Conservation (phyloP, 2,329 filamentous ascomycete genomes). For the Colletotrichum navitas region DNA sequence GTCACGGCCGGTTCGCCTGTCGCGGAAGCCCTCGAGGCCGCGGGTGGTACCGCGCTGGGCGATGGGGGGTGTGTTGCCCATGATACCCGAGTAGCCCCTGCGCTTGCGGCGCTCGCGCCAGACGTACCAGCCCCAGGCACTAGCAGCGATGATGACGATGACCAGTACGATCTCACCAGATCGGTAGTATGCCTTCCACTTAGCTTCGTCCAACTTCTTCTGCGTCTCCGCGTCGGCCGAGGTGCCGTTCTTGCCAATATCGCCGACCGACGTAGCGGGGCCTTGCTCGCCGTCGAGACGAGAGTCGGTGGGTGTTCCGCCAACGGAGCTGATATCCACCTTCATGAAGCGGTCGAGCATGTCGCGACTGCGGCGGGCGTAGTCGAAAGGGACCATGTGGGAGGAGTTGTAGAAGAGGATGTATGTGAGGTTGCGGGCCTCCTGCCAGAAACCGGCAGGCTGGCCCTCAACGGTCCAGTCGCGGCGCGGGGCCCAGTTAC, state of each 20-base stretch:
- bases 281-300: slow-evolving; percentile 88
- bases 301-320: slow-evolving; percentile 82
- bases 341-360: slow-evolving; percentile 98
- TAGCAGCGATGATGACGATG: slow-evolving; percentile 80
- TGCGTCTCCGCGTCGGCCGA: slow-evolving; percentile 75
- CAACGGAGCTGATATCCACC: slow-evolving; percentile 91
- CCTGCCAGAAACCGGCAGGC: slow-evolving; percentile 90
- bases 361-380: slow-evolving; percentile 85
- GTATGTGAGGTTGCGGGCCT: slow-evolving; percentile 95
- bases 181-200: slow-evolving; percentile 89
- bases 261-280: slow-evolving; percentile 81
- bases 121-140: slow-evolving; percentile 79
- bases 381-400: slow-evolving; percentile 98
- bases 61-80: slow-evolving; percentile 52
- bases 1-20: slow-evolving; percentile 62
- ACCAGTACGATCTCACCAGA: slow-evolving; percentile 89
- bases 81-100: slow-evolving; percentile 66
- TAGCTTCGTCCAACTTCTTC: slow-evolving; percentile 81
- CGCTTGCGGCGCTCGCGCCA: slow-evolving; percentile 72
- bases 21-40: slow-evolving; percentile 61
- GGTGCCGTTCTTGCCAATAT: slow-evolving; percentile 71
- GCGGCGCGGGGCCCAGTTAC: slow-evolving; percentile 90
- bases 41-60: slow-evolving; percentile 47
- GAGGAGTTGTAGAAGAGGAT: slow-evolving; percentile 95
- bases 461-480: slow-evolving; percentile 96